phyloP scores from a whole-genome alignment of 176 grass and related monocot species.

The Oryza brachyantha region DNA sequence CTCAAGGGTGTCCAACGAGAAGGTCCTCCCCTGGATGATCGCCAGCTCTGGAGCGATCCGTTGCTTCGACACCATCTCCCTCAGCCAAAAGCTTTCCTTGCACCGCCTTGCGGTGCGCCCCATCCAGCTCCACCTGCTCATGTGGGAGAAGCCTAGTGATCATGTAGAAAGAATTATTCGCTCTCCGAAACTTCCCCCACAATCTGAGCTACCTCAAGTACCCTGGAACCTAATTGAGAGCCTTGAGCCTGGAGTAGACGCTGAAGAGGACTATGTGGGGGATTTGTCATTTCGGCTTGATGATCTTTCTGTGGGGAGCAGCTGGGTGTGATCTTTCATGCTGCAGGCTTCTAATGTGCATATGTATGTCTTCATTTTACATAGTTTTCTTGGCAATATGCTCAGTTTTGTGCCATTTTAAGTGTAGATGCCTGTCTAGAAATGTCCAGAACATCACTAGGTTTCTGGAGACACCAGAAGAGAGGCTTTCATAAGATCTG shows the following conservation, averaged over 20 bases:
- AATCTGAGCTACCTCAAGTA: slow-evolving; percentile 29
- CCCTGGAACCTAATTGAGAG: slow-evolving; percentile 14
- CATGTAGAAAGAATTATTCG: neutral
- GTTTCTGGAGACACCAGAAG: slow-evolving; percentile 3
- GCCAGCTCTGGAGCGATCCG: slow-evolving; percentile 58
- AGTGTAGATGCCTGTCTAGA: neutral
- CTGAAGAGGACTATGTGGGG: slow-evolving; percentile 44
- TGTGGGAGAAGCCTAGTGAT: slow-evolving; percentile 46
- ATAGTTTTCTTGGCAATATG: neutral
- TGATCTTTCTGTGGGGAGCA: slow-evolving; percentile 51
- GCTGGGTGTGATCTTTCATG: slow-evolving; percentile 62
- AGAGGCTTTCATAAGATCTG: neutral
- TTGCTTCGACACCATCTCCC: slow-evolving; percentile 87
- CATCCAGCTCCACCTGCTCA: slow-evolving; percentile 65
- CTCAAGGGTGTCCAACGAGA: slow-evolving; percentile 69
- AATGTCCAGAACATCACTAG: neutral
- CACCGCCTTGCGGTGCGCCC: slow-evolving; percentile 60
- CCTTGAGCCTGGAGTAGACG: slow-evolving; percentile 13
- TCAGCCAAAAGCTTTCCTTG: slow-evolving; percentile 79
- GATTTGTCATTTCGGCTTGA: slow-evolving; percentile 64
- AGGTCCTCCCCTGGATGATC: slow-evolving; percentile 86
- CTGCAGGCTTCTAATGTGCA: slow-evolving; percentile 11
- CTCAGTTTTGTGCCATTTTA: slow-evolving; percentile 17
- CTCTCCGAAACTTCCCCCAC: neutral
- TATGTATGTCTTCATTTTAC: slow-evolving; percentile 21